These are phyloP conservation scores for Clonostachys rosea DNA, from an alignment of 2,329 filamentous ascomycete species.

Conservation along the genomic window DNA sequence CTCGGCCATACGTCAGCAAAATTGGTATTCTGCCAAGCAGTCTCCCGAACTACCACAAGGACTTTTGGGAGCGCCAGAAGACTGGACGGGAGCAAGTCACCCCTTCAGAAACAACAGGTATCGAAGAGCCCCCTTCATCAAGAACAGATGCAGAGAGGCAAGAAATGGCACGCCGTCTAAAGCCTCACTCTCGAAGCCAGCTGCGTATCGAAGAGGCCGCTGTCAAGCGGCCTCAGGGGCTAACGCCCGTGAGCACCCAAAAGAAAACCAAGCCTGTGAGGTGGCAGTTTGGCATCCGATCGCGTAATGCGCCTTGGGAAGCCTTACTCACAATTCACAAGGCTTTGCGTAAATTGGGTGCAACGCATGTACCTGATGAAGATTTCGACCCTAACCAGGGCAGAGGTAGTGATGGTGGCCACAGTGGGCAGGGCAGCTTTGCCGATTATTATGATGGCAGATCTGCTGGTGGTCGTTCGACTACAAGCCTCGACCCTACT, in stretches of 20 bases:
- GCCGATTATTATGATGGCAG: slow-evolving; percentile 28
- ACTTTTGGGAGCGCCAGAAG: slow-evolving; percentile 74
- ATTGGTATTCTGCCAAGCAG: slow-evolving; percentile 90
- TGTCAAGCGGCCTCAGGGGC: slow-evolving; percentile 49
- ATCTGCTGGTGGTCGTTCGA: slow-evolving; percentile 24
- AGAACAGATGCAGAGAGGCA: slow-evolving; percentile 72
- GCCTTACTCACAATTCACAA: slow-evolving; percentile 95
- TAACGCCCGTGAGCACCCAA: slow-evolving; percentile 57
- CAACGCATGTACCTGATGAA: slow-evolving; percentile 75
- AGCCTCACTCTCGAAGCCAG: slow-evolving; percentile 75
- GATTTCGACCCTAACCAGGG: slow-evolving; percentile 45
- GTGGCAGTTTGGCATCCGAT: slow-evolving; percentile 98
- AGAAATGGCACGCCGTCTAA: slow-evolving; percentile 74
- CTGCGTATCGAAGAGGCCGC: slow-evolving; percentile 61
- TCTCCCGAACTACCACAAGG: slow-evolving; percentile 83
- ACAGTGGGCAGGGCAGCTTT: slow-evolving; percentile 33
- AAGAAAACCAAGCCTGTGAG: slow-evolving; percentile 79
- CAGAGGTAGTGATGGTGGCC: slow-evolving; percentile 25
- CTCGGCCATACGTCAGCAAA: slow-evolving; percentile 68
- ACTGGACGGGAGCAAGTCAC: slow-evolving; percentile 41
- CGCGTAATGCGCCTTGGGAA: slow-evolving; percentile 88
- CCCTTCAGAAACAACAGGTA: slow-evolving; percentile 33
- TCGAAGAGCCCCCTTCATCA: slow-evolving; percentile 42
- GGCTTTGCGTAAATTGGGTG: slow-evolving; percentile 80
- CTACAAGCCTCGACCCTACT: slow-evolving; percentile 41